Percentiles rank a stretch among this genome's conserved stretches.
Evolutionary conservation across 2,329 filamentous ascomycete genomes (phyloP).

Genomic region (Mycocentrospora acerina): DNA sequence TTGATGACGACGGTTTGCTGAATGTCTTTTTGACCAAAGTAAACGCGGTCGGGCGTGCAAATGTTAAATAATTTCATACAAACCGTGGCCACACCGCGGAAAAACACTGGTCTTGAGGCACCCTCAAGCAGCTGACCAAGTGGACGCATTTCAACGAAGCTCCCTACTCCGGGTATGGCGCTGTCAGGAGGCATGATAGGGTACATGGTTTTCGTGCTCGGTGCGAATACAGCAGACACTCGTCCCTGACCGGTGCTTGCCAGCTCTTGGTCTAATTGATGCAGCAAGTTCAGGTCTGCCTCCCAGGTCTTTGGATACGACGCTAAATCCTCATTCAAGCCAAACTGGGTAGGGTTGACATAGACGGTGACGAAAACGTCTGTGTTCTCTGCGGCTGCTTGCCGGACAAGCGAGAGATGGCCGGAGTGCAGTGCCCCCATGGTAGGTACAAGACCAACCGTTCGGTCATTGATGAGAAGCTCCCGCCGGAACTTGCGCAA

Average conservation of each 20-base stretch:
- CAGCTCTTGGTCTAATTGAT: constrained; percentile 70
- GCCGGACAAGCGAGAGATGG: constrained; percentile 81
- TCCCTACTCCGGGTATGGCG: constrained; percentile 74
- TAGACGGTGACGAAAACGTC: constrained; percentile 90
- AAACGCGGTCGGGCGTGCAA: constrained; percentile 73
- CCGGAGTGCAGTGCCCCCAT: constrained; percentile 97
- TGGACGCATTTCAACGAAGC: constrained; percentile 89
- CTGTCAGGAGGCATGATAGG: constrained; percentile 74
- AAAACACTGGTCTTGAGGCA: constrained; percentile 85
- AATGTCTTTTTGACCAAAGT: constrained; percentile 97
- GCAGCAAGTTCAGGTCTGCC: constrained; percentile 68
- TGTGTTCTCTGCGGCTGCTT: constrained; percentile 80
- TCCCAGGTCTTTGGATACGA: constrained; percentile 92
- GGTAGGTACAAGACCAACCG: constrained; percentile 87
- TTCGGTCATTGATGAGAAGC: constrained; percentile 66
- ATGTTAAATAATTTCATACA: constrained; percentile 94
- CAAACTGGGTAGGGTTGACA: constrained; percentile 97
- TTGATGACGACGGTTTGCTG: constrained; percentile 92
- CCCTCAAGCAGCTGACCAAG: constrained; percentile 82
- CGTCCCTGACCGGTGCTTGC: constrained; percentile 58
- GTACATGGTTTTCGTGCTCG: constrained; percentile 82
- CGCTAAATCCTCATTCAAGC: constrained; percentile 79
- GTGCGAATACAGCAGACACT: constrained; percentile 83
- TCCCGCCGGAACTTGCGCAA: constrained; percentile 70
- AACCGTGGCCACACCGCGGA: constrained; percentile 91